These are phyloP conservation scores for Tylopilus sp. DNA, from an alignment of 1,284 basidiomycete genomes.

Conservation along the genomic window DNA sequence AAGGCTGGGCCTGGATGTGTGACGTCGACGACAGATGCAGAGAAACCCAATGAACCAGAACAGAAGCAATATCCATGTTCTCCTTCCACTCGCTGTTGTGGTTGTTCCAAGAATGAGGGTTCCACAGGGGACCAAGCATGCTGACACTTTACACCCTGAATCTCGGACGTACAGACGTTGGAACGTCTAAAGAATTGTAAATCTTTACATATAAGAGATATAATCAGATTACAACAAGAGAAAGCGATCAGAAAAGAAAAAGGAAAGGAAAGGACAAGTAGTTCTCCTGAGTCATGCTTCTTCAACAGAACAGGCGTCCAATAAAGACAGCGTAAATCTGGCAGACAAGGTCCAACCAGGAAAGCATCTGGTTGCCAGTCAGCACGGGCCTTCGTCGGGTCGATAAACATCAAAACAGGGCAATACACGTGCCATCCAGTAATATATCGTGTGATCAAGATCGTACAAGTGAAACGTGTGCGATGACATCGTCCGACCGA, in stretches of 20 bases:
- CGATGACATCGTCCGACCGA: not conserved
- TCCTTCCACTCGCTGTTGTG: not conserved
- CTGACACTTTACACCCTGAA: not conserved
- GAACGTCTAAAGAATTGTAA: slow-evolving; percentile 1
- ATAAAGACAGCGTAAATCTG: slow-evolving; percentile 6
- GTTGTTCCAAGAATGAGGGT: not conserved
- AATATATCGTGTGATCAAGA: slow-evolving; percentile 11
- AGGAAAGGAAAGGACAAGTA: not conserved
- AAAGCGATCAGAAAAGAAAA: not conserved
- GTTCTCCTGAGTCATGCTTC: slow-evolving; percentile 5
- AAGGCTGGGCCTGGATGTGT: slow-evolving; percentile 33
- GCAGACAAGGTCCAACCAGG: slow-evolving; percentile 1
- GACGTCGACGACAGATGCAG: not conserved
- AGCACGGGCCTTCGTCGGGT: not conserved
- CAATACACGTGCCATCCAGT: slow-evolving; percentile 4
- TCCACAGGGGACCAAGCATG: not conserved
- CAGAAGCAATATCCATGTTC: not conserved
- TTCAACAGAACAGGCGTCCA: not conserved
- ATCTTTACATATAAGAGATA: slow-evolving; percentile 9
- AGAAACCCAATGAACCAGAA: slow-evolving; percentile 1
- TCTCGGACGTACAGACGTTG: too few species aligned
- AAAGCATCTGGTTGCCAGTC: not conserved
- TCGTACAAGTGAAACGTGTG: slow-evolving; percentile 2
- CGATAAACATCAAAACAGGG: not conserved
- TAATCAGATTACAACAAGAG: slow-evolving; percentile 11